phyloP scores from a whole-genome alignment of 129 eudicot genomes.

The Silybum marianum region DNA sequence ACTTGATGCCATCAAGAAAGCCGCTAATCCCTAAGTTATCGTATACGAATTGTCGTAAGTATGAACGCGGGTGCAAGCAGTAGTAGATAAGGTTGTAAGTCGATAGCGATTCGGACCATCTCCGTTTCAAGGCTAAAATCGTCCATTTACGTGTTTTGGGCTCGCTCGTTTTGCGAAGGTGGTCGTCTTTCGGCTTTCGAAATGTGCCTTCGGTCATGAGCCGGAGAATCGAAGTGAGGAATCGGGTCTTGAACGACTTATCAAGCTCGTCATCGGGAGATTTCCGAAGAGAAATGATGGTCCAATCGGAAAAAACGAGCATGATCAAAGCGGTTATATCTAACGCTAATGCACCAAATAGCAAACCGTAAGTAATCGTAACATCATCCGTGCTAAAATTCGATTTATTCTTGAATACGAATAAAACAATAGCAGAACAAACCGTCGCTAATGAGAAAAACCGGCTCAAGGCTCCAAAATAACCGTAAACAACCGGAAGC shows the following conservation, averaged over 20 bases:
- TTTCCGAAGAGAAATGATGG: slow-evolving; percentile 22
- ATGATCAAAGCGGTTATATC: slow-evolving; percentile 41
- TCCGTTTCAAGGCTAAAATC: not conserved
- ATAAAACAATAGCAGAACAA: slow-evolving; percentile 31
- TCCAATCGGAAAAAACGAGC: slow-evolving; percentile 62
- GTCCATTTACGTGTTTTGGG: not conserved
- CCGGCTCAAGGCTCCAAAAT: slow-evolving; percentile 13
- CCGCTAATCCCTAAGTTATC: slow-evolving; percentile 22
- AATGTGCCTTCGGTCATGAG: slow-evolving; percentile 8
- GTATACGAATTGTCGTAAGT: not conserved
- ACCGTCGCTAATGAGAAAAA: slow-evolving; percentile 19
- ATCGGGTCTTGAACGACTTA: not conserved
- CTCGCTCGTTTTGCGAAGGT: not conserved
- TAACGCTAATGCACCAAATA: slow-evolving; percentile 47
- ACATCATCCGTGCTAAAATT: slow-evolving; percentile 13
- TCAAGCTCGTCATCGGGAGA: slow-evolving; percentile 26
- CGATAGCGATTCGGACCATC: slow-evolving; percentile 54
- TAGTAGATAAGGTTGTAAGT: slow-evolving; percentile 44
- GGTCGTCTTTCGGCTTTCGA: not conserved
- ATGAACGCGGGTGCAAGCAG: slow-evolving; percentile 32
- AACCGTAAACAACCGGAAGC: slow-evolving; percentile 32
- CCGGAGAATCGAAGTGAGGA: not conserved
- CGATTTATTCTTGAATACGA: slow-evolving; percentile 26
- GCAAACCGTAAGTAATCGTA: slow-evolving; percentile 43
- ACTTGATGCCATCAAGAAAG: slow-evolving; percentile 33